These are phyloP conservation scores for Letharia columbiana DNA, from an alignment of 495 filamentous ascomycete species.

Conservation along the genomic window DNA sequence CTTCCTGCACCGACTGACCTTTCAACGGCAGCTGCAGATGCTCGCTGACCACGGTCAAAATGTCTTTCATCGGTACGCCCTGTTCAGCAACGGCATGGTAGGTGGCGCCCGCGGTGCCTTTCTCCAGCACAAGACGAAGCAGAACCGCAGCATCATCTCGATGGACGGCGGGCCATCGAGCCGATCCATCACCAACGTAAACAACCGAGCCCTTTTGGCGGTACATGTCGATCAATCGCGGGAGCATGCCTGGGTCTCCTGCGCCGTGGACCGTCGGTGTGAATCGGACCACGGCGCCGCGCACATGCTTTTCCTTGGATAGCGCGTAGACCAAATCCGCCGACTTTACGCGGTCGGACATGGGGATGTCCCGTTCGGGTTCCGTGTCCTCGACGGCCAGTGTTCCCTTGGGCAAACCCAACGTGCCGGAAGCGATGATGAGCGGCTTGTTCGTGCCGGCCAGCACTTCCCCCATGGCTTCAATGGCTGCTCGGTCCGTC, in stretches of 20 bases:
- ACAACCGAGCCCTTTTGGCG: slow-evolving; percentile 16
- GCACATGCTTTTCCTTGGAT: background rate
- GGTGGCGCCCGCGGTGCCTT: slow-evolving; percentile 31
- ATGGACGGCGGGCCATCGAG: slow-evolving; percentile 38
- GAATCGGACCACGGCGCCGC: background rate
- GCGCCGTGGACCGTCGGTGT: background rate
- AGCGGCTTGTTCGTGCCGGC: slow-evolving; percentile 32
- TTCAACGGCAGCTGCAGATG: background rate
- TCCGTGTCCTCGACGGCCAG: background rate
- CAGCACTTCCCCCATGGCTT: slow-evolving; percentile 32
- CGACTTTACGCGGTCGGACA: background rate
- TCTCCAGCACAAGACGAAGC: slow-evolving; percentile 38
- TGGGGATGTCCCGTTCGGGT: background rate
- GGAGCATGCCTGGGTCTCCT: background rate
- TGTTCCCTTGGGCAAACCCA: background rate
- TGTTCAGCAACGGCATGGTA: slow-evolving; percentile 39
- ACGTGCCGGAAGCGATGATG: slow-evolving; percentile 28
- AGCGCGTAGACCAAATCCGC: background rate
- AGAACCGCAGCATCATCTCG: slow-evolving; percentile 35
- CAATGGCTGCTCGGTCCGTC: slow-evolving; percentile 33
- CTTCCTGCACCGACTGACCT: background rate
- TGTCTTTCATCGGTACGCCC: slow-evolving; percentile 33
- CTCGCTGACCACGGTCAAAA: slow-evolving; percentile 32
- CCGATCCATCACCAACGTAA: slow-evolving; percentile 38
- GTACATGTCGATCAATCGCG: background rate